Evolutionary conservation across 345 rosid species (phyloP), one percentile per base, ranked within the genome.

Genomic region (Firmiana major): DNA sequence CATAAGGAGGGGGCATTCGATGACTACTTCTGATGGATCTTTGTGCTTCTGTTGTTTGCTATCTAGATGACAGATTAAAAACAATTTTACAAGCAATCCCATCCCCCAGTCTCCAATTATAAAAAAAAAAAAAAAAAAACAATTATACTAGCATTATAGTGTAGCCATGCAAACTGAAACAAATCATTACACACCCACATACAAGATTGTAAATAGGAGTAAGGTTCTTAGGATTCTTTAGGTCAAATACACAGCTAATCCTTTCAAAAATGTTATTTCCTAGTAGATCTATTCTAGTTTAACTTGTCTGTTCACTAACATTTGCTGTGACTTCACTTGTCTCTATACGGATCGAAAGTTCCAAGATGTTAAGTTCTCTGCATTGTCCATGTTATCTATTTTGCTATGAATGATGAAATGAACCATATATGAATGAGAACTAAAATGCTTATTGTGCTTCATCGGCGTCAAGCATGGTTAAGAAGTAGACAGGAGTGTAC

Each of bases 1-100:
- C 91, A 85, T 59, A 91, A 86, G 83, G 94, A 86, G 69, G 91
- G 97, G 8, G 91, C 90, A 40, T 92, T 94, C 78, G 98, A 90
- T 75, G 97, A 92, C 79, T 92, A 83, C 89, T 94, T 92, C 82
- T 92, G 87, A 88, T 80, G 83, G 34, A 31, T 77, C 53, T 22
- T 58, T 69, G 51, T 40, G 16, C 54, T 45, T 57, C 8, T 54
- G 38, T 45, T 68, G 36, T 43, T 48, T 58, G 58, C 40, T 74
- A 26, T 57, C 65, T 68, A 78, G 85, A 59, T 57, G 72, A 65
- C 79, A 67, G 65, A 80, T 54, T 68, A 43, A 69, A 62, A 36
- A 40, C 38, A 63, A n/a, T 28, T 46, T 73, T 65, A 31, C 7
- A 57, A 75, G 75, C 51, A 48, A n/a, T n/a, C n/a, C n/a, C n/a